These are phyloP conservation scores for Stenogyne calaminthoides DNA, from an alignment of 305 asterid species.

Conservation along the genomic window DNA sequence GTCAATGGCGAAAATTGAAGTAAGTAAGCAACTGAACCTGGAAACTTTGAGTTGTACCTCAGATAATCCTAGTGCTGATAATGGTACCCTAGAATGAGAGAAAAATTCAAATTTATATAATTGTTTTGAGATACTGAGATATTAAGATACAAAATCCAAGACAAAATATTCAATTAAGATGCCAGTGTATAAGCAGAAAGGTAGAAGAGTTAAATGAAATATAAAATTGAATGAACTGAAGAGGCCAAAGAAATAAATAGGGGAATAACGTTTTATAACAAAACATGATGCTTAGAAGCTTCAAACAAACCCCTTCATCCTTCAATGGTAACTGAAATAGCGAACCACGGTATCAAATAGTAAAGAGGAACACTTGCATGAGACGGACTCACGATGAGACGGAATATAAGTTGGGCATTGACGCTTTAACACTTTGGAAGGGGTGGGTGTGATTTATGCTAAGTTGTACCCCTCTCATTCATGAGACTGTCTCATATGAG, in stretches of 20 bases:
- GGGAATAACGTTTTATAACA: neutral
- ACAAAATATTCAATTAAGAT: neutral
- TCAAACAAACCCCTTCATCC: neutral
- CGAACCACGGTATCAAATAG: neutral
- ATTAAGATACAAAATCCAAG: neutral
- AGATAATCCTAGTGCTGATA: neutral
- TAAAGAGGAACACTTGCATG: too few species aligned
- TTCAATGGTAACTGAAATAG: neutral
- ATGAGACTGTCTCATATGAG: too few species aligned
- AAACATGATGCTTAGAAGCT: neutral
- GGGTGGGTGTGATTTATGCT: too few species aligned
- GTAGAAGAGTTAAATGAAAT: neutral
- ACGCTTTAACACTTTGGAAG: too few species aligned
- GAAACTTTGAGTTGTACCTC: too few species aligned
- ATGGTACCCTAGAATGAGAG: conserved; percentile 10
- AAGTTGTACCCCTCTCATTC: too few species aligned
- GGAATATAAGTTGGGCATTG: too few species aligned
- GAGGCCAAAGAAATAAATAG: neutral
- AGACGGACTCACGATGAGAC: too few species aligned
- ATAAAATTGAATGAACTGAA: neutral
- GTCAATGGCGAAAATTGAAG: neutral
- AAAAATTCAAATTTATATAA: neutral
- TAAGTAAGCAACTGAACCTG: conserved; percentile 1
- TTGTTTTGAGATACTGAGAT: neutral
- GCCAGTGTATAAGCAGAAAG: neutral